Conservation (phyloP, 495 filamentous ascomycete genomes). For the Cryomyces minteri region DNA sequence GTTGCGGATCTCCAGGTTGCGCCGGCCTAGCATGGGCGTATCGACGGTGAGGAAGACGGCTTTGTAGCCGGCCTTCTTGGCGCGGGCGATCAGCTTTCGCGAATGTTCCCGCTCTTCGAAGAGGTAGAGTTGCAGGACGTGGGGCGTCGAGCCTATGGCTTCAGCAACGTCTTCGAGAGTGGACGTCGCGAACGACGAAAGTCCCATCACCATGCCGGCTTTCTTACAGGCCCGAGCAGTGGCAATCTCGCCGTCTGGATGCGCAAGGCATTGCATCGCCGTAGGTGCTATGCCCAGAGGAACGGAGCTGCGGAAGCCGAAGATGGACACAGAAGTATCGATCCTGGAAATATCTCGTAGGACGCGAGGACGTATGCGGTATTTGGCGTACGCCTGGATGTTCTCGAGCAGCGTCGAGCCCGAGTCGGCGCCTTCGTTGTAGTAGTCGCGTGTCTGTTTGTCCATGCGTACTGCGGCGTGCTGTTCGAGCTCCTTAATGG, state of each 20-base stretch:
- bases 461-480: constrained; percentile 11
- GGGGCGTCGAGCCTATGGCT: constrained; percentile 2
- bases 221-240: constrained; percentile 11
- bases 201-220: constrained; percentile 8
- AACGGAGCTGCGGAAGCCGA: constrained; percentile 7
- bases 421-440: constrained; percentile 28
- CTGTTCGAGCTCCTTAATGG: constrained; percentile 9
- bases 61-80: constrained; percentile 18
- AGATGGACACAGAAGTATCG: constrained; percentile 4
- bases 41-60: constrained; percentile 21
- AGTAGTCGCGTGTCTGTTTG: constrained; percentile 25
- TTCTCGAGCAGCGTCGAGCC: constrained; percentile 16
- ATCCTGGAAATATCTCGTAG: constrained; percentile 10
- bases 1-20: constrained; percentile 27
- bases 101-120: constrained; percentile 15
- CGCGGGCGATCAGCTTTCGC: constrained; percentile 27
- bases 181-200: constrained; percentile 10
- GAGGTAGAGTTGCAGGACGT: constrained; percentile 13
- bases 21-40: constrained; percentile 18
- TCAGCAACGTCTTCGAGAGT: constrained; percentile 11
- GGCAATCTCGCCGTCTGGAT: constrained; percentile 10
- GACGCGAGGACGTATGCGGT: constrained; percentile 13
- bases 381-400: constrained; percentile 12
- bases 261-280: constrained; percentile 13
- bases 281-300: constrained; percentile 15